Evolutionary conservation across 2,329 filamentous ascomycete species (phyloP).

Genomic region (Ceratocystis albifundus): DNA sequence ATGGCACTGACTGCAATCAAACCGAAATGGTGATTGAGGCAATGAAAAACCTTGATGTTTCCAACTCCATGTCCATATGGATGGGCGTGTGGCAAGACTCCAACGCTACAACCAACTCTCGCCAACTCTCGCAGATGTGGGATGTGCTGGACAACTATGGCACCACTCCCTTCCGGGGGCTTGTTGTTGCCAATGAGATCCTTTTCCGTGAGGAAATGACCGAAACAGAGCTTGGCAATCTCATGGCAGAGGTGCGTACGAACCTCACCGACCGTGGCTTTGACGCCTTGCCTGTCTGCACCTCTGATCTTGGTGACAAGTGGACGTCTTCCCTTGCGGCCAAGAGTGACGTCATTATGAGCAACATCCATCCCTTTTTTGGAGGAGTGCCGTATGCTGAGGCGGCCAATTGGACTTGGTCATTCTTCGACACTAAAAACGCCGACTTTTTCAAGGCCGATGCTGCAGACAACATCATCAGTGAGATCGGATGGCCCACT

Average conservation of each 20-base stretch:
- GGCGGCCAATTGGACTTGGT: constrained; percentile 69
- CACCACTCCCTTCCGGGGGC: constrained; percentile 58
- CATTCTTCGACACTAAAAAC: constrained; percentile 67
- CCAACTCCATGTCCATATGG: constrained; percentile 73
- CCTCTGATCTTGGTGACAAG: constrained; percentile 78
- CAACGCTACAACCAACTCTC: constrained; percentile 69
- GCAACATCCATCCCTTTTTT: constrained; percentile 95
- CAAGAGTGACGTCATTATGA: constrained; percentile 80
- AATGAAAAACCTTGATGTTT: constrained; percentile 60
- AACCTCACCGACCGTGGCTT: constrained; percentile 59
- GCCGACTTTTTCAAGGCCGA: constrained; percentile 52
- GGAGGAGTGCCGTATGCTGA: constrained; percentile 57
- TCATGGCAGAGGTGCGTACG: constrained; percentile 57
- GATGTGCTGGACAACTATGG: constrained; percentile 61
- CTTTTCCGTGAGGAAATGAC: constrained; percentile 68
- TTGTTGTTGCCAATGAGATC: constrained; percentile 74
- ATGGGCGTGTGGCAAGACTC: constrained; percentile 84
- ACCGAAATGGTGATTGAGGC: constrained; percentile 86
- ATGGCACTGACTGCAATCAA: constrained; percentile 95
- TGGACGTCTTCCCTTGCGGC: constrained; percentile 62
- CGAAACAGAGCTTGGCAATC: constrained; percentile 46
- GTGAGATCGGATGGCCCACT: constrained; percentile 85
- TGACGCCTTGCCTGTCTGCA: constrained; percentile 60
- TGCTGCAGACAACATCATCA: constrained; percentile 61
- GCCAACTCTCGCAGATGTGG: constrained; percentile 78